These are phyloP conservation scores for Cytospora chrysosperma DNA, from an alignment of 2,329 filamentous ascomycete genomes.

Conservation along the genomic window DNA sequence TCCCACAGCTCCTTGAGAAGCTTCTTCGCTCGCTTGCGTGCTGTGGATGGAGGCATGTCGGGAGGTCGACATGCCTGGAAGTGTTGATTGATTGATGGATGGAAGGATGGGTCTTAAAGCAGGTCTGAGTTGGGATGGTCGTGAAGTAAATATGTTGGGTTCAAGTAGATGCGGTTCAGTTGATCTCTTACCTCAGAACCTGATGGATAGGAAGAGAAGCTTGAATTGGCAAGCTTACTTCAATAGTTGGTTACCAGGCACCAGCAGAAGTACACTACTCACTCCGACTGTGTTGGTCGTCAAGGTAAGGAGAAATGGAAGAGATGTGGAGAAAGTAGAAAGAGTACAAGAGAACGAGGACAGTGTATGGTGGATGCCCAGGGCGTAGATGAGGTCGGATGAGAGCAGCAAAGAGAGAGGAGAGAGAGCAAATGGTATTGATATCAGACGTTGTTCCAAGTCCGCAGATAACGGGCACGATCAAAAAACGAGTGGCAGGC, in stretches of 20 bases:
- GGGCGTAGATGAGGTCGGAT: neutral
- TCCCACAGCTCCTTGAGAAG: constrained; percentile 28
- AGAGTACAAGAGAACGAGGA: neutral
- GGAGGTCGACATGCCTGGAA: neutral
- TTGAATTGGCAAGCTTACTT: neutral
- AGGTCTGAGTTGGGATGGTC: neutral
- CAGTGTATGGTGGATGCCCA: neutral
- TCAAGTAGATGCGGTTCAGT: neutral
- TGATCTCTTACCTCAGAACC: neutral
- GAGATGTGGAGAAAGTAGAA: neutral
- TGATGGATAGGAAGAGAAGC: neutral
- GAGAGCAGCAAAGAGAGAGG: constrained; percentile 5
- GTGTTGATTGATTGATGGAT: too few relatives aligned
- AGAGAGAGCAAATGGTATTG: constrained; percentile 20
- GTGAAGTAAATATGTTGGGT: neutral
- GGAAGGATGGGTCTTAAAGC: neutral
- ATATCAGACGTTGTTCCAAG: constrained; percentile 18
- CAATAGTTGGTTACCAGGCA: neutral
- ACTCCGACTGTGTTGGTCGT: neutral
- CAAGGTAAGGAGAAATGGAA: neutral
- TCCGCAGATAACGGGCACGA: constrained; percentile 9
- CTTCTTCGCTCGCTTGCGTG: constrained; percentile 19
- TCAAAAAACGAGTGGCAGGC: constrained; percentile 24
- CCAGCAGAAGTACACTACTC: neutral
- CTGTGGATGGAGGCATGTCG: constrained; percentile 16